These are phyloP conservation scores for Podila clonocystis DNA, from an alignment of 192 early-diverging fungal genomes.

Conservation along the genomic window DNA sequence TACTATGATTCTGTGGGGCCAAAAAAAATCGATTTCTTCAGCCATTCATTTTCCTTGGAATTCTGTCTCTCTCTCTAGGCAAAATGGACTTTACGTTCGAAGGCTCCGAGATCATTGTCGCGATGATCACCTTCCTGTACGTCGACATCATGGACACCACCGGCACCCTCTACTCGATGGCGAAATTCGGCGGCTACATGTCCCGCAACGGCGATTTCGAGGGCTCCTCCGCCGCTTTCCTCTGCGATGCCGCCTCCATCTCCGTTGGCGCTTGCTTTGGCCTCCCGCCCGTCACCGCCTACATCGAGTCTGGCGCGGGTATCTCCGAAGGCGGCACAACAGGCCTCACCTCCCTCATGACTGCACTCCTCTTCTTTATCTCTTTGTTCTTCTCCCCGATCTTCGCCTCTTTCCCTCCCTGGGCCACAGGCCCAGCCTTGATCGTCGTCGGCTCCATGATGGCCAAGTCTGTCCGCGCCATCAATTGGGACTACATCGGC, in stretches of 20 bases:
- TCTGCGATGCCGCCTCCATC: conserved; percentile 73
- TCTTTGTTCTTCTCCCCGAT: conserved; percentile 86
- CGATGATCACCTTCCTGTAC: conserved; percentile 83
- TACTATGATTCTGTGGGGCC: too few relatives aligned
- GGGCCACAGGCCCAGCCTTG: conserved; percentile 86
- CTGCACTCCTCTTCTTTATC: conserved; percentile 76
- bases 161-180: conserved; percentile 85
- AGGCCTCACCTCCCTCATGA: conserved; percentile 77
- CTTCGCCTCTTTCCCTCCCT: conserved; percentile 86
- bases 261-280: conserved; percentile 74
- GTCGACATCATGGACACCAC: conserved; percentile 88
- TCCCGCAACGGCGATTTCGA: conserved; percentile 77
- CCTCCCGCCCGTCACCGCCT: conserved; percentile 76
- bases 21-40: too few relatives aligned
- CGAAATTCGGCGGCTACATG: conserved; percentile 78
- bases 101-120: conserved; percentile 73
- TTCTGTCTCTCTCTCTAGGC: too few relatives aligned
- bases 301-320: conserved; percentile 83
- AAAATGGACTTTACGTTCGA: conserved; percentile 68
- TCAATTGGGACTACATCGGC: conserved; percentile 85
- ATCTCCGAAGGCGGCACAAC: conserved; percentile 83
- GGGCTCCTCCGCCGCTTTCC: conserved; percentile 75
- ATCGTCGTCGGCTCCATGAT: conserved; percentile 86
- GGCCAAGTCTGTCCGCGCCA: conserved; percentile 69
- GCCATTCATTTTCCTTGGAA: too few relatives aligned